Evolutionary conservation across 2,329 filamentous ascomycete genomes (phyloP).

Genomic region (Colletotrichum coccodes): DNA sequence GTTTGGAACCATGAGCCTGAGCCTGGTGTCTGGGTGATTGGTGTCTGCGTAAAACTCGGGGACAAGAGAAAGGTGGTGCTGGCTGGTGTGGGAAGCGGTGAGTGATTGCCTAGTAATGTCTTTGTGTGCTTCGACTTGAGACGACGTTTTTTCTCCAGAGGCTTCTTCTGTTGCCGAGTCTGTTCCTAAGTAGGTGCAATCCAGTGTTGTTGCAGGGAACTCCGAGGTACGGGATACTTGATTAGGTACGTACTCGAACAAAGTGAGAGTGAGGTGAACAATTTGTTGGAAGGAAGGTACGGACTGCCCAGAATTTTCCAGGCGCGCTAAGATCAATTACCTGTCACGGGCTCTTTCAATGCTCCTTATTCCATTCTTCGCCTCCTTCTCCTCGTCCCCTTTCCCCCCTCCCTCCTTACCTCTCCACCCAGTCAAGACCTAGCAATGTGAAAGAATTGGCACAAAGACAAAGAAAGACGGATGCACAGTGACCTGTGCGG

Average conservation of each 20-base stretch:
- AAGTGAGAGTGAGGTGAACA: neutral
- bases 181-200: neutral
- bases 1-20: slow-evolving; percentile 20
- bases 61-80: neutral
- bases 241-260: neutral
- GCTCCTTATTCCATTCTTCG: neutral
- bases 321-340: neutral
- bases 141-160: neutral
- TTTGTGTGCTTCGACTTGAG: slow-evolving; percentile 3
- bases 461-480: slow-evolving; percentile 6
- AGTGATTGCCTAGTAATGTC: neutral
- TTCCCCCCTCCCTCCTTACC: neutral
- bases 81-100: neutral
- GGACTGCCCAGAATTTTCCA: neutral
- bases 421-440: neutral
- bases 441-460: slow-evolving; percentile 1
- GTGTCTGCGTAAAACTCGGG: neutral
- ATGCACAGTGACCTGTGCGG: slow-evolving; percentile 25
- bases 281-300: neutral
- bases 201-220: neutral
- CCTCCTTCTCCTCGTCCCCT: neutral
- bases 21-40: neutral
- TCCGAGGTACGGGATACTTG: neutral
- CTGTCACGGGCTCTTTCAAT: neutral
- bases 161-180: neutral